Percentiles rank a stretch among this genome's conserved stretches.
phyloP scores from a whole-genome alignment of 129 eudicot genomes.

The Mikania micrantha region DNA sequence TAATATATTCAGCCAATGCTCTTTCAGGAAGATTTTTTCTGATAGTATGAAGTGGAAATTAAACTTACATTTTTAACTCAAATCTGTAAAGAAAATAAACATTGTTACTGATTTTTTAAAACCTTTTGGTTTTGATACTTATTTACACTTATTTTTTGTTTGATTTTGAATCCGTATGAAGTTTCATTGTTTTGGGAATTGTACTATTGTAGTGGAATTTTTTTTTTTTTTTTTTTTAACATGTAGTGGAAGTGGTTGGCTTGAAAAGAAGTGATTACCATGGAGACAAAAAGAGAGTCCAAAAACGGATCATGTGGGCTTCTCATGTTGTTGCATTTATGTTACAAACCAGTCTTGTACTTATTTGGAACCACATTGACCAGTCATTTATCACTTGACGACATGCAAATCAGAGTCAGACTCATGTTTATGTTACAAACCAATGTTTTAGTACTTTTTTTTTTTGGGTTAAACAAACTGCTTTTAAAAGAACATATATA shows the following conservation, averaged over 20 bases:
- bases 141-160: neutral
- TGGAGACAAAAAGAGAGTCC: constrained; percentile 13
- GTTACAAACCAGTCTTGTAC: neutral
- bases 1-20: neutral
- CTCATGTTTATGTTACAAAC: too few species aligned
- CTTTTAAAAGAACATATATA: too few species aligned
- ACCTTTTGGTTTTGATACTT: neutral
- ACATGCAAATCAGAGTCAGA: neutral
- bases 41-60: neutral
- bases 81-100: neutral
- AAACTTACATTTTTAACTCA: neutral
- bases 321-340: constrained; percentile 4
- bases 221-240: too few species aligned
- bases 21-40: neutral
- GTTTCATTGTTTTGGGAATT: neutral
- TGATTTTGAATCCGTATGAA: too few species aligned
- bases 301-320: constrained; percentile 17
- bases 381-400: neutral
- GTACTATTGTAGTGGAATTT: neutral
- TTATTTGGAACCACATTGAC: constrained; percentile 2
- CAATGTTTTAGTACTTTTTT: too few species aligned
- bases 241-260: constrained; percentile 13
- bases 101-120: neutral
- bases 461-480: too few species aligned
- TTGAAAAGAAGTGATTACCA: constrained; percentile 7